Conservation (phyloP, 1,284 basidiomycete genomes). For the Neonothopanus nambi region DNA sequence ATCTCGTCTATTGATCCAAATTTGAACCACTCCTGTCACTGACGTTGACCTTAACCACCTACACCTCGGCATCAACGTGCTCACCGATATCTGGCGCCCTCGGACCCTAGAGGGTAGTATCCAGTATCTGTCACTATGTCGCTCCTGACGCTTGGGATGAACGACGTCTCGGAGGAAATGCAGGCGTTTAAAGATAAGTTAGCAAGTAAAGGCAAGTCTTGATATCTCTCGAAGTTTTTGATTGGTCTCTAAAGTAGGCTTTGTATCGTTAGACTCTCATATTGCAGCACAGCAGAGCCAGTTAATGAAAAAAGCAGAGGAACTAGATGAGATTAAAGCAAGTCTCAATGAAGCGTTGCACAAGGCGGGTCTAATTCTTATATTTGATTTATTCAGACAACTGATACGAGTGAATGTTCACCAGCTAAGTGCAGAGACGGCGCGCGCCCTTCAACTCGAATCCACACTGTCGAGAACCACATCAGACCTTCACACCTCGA, state of each 20-base stretch:
- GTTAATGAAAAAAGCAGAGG: constrained; percentile 53
- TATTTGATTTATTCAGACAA: constrained; percentile 10
- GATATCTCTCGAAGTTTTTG: neutral
- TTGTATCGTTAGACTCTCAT: constrained; percentile 46
- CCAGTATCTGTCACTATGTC: constrained; percentile 43
- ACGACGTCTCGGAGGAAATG: constrained; percentile 62
- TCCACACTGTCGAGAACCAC: constrained; percentile 44
- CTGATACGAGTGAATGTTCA: constrained; percentile 11
- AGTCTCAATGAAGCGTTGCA: constrained; percentile 57
- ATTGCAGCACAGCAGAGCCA: constrained; percentile 58
- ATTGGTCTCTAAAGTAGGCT: constrained; percentile 9
- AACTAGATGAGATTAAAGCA: constrained; percentile 53
- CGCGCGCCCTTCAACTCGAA: constrained; percentile 57
- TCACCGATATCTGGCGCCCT: no score
- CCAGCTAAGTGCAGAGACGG: constrained; percentile 61
- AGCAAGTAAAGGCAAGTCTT: constrained; percentile 55
- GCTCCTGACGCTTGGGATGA: constrained; percentile 54
- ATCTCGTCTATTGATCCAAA: no score
- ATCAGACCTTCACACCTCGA: constrained; percentile 59
- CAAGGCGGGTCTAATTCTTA: constrained; percentile 46
- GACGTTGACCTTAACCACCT: no score
- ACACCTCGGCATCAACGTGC: no score
- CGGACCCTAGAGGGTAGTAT: no score
- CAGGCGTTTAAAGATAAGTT: constrained; percentile 58
- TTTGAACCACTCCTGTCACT: no score